Conservation (phyloP, 1,284 basidiomycete species). For the Coriolopsis trogii region DNA sequence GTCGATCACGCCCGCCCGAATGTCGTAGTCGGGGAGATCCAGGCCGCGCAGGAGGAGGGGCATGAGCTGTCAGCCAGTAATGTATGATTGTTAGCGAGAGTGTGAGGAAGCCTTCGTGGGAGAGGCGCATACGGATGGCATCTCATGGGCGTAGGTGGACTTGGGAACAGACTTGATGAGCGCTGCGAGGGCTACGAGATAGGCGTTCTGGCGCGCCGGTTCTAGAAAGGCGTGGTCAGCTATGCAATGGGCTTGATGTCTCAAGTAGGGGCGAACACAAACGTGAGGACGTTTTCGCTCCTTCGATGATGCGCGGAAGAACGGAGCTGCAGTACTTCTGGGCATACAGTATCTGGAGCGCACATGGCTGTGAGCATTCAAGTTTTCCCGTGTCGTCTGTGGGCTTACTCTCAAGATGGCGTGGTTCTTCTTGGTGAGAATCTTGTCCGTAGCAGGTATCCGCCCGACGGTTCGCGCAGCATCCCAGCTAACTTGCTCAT, state of each 20-base stretch:
- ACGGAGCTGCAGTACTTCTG: slow-evolving; percentile 83
- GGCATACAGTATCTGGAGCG: slow-evolving; percentile 72
- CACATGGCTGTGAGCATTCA: background rate
- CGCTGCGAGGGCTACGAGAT: slow-evolving; percentile 84
- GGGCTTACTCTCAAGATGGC: slow-evolving; percentile 74
- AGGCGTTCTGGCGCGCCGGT: slow-evolving; percentile 59
- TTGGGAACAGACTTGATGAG: slow-evolving; percentile 84
- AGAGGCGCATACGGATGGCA: slow-evolving; percentile 59
- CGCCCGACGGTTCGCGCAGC: slow-evolving; percentile 77
- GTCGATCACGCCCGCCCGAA: slow-evolving; percentile 81
- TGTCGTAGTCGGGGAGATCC: slow-evolving; percentile 70
- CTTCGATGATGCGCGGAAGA: slow-evolving; percentile 76
- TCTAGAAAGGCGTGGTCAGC: slow-evolving; percentile 34
- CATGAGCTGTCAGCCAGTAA: slow-evolving; percentile 62
- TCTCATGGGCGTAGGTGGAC: slow-evolving; percentile 67
- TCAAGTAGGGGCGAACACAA: slow-evolving; percentile 20
- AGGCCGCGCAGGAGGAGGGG: slow-evolving; percentile 89
- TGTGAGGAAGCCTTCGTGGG: background rate
- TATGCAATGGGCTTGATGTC: background rate
- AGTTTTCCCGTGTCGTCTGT: background rate
- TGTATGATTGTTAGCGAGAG: background rate
- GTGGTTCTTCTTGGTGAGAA: slow-evolving; percentile 79
- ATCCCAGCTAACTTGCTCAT: slow-evolving; percentile 61
- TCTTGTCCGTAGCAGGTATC: slow-evolving; percentile 57
- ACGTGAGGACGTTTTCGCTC: slow-evolving; percentile 52